Evolutionary conservation across 2,329 filamentous ascomycete genomes (phyloP).

Genomic region (Penicillium thymicola): DNA sequence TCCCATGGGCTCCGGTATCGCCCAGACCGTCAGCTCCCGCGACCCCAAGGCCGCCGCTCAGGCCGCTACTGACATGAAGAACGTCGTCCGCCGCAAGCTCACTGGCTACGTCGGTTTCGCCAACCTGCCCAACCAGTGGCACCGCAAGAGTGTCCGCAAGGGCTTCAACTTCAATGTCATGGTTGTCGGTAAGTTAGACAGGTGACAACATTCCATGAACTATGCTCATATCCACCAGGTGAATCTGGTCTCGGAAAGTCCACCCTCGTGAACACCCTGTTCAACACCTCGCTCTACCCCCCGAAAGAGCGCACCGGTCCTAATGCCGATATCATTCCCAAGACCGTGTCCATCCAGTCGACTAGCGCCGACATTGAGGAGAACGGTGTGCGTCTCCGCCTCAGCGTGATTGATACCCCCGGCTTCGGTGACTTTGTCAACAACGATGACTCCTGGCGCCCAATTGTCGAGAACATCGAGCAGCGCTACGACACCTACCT

Average conservation of each 20-base stretch:
- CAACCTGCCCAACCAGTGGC: slow-evolving; percentile 99
- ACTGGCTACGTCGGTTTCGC: slow-evolving; percentile 98
- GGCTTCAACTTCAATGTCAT: slow-evolving; percentile 99
- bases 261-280: slow-evolving; percentile 96
- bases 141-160: slow-evolving; percentile 99
- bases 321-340: slow-evolving; percentile 96
- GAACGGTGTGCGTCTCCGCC: slow-evolving; percentile 90
- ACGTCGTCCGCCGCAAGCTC: slow-evolving; percentile 97
- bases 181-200: slow-evolving; percentile 85
- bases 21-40: slow-evolving; percentile 62
- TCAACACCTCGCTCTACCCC: slow-evolving; percentile 98
- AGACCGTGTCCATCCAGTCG: slow-evolving; percentile 92
- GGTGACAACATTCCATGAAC: not conserved
- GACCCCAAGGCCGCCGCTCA: slow-evolving; percentile 58
- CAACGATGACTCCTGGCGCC: slow-evolving; percentile 99
- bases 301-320: slow-evolving; percentile 98
- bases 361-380: slow-evolving; percentile 98
- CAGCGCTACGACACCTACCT: slow-evolving; percentile 97
- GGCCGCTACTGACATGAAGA: slow-evolving; percentile 70
- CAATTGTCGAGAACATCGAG: slow-evolving; percentile 99
- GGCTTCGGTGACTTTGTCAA: slow-evolving; percentile 99
- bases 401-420: slow-evolving; percentile 96
- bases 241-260: slow-evolving; percentile 99
- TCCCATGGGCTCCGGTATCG: slow-evolving; percentile 52
- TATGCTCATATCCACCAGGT: slow-evolving; percentile 55